A percentile compares a stretch with the other conserved stretches of the same genome.
Evolutionary conservation across 2,329 filamentous ascomycete species (phyloP).

Genomic region (Scedosporium dehoogii): DNA sequence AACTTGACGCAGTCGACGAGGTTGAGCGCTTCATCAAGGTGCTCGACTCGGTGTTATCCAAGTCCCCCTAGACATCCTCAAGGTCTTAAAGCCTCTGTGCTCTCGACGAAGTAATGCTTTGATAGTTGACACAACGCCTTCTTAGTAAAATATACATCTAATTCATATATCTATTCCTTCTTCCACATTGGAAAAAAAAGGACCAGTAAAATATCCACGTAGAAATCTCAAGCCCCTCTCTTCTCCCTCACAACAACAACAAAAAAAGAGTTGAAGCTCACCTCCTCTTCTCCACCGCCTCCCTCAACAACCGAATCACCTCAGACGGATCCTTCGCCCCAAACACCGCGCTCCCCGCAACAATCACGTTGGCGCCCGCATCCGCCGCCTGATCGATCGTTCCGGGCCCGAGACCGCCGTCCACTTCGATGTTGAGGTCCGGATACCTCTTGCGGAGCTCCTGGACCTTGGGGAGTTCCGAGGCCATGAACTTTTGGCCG

Average conservation of each 20-base stretch:
- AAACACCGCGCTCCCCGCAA: constrained; percentile 92
- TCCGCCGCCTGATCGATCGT: constrained; percentile 93
- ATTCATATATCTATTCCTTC: too few relatives aligned
- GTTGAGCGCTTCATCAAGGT: constrained; percentile 40
- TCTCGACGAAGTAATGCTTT: neutral
- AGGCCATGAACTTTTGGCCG: constrained; percentile 97
- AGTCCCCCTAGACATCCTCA: neutral
- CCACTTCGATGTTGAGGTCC: constrained; percentile 91
- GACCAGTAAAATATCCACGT: too few relatives aligned
- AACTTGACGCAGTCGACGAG: constrained; percentile 38
- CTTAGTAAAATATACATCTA: neutral
- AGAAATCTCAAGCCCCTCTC: neutral
- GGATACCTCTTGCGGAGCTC: constrained; percentile 78
- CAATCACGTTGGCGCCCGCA: constrained; percentile 95
- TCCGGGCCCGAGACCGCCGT: constrained; percentile 77
- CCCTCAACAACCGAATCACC: constrained; percentile 73
- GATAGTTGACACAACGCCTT: too few relatives aligned
- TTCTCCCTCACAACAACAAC: neutral
- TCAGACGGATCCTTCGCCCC: constrained; percentile 80
- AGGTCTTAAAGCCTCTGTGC: neutral
- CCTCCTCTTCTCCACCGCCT: constrained; percentile 57
- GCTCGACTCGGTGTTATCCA: constrained; percentile 31
- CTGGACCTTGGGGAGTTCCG: constrained; percentile 86
- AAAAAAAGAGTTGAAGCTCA: neutral
- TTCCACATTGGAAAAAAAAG: too few relatives aligned